A percentile compares a stretch with the other conserved stretches of the same genome.
Conservation (phyloP, 331 rosid genomes). For the Cydonia oblonga region DNA sequence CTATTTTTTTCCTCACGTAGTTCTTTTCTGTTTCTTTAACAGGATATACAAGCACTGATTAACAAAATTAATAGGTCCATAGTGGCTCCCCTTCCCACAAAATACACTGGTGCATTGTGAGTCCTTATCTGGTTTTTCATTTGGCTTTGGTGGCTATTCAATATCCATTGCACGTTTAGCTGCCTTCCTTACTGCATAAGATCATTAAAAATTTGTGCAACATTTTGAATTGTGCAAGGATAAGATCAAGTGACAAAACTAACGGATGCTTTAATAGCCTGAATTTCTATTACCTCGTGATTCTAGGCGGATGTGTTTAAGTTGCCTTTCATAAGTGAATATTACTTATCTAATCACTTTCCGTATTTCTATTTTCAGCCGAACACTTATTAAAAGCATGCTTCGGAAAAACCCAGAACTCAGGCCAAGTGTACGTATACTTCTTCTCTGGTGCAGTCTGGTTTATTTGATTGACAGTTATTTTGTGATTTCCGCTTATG, state of each 20-base stretch:
- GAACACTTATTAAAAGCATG: constrained; percentile 91
- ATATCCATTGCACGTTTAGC: background rate
- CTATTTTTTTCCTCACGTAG: background rate
- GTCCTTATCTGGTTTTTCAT: constrained; percentile 13
- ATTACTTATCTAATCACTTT: constrained; percentile 8
- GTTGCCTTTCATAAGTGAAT: background rate
- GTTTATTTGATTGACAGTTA: background rate
- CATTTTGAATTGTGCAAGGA: background rate
- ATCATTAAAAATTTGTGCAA: background rate
- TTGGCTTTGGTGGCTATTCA: background rate
- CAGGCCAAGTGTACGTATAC: constrained; percentile 83
- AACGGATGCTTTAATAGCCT: background rate
- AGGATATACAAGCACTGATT: constrained; percentile 97
- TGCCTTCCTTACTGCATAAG: background rate
- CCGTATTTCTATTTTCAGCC: constrained; percentile 48
- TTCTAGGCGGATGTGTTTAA: background rate
- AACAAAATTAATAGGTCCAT: constrained; percentile 88
- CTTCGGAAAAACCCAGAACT: constrained; percentile 98
- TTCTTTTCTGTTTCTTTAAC: constrained; percentile 27
- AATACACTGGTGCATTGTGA: constrained; percentile 87
- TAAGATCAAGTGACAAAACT: background rate
- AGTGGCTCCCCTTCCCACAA: constrained; percentile 94
- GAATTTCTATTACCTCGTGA: background rate
- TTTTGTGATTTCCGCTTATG: background rate
- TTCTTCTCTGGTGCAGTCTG: constrained; percentile 4